Base-by-base conservation (phyloP, 192 early-diverging fungal genomes). In the Coemansia sp. region DNA sequence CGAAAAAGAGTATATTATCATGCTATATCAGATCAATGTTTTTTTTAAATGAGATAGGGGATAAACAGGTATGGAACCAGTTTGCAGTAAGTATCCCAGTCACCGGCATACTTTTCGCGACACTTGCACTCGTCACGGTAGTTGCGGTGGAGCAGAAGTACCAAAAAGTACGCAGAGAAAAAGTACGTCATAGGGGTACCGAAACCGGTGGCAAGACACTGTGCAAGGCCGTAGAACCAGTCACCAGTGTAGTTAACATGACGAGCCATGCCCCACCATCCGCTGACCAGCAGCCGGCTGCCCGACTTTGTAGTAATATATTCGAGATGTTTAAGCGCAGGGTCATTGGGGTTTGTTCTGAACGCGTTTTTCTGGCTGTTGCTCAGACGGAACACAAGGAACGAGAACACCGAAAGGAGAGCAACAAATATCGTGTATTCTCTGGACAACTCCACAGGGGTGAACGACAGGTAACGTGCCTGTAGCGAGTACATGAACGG, bases 221-320 rank as follows among this genome's bases (percentile, higher is more conserved):
- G 96, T 11, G 95, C 87, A 35, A 96, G 79, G 4, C 90, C 88
- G 89, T 92, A 95, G 33, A 97, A 70, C 95, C 95, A 98, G 86
- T 98, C 97, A 45, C 95, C 93, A 18, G 90, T 85, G 80, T 99
- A 99, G 77, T 99, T 99, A 74, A 97, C 91, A 57, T 99, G 93
- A 43, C 97, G 88, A 12, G 97, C 90, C 64, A 87, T 74, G 5
- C 96, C 96, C 97, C 97, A 99, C 97, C 96, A 99, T 20, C 97
- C 94, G 62, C 84, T 88, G 65, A 89, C 85, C 51, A 99, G 81
- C 59, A 99, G 85, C 61, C 85, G 87, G 63, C 88, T 90, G 58
- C 97, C 97, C 9, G 88, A 58, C 71, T 89, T 83, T 11, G 97
- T 99, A 41, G 89, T 85, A 41, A 99, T 93, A 73, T 88, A 99